Evolutionary conservation across 2,329 filamentous ascomycete genomes (phyloP).

Genomic region (Colletotrichum plurivorum): DNA sequence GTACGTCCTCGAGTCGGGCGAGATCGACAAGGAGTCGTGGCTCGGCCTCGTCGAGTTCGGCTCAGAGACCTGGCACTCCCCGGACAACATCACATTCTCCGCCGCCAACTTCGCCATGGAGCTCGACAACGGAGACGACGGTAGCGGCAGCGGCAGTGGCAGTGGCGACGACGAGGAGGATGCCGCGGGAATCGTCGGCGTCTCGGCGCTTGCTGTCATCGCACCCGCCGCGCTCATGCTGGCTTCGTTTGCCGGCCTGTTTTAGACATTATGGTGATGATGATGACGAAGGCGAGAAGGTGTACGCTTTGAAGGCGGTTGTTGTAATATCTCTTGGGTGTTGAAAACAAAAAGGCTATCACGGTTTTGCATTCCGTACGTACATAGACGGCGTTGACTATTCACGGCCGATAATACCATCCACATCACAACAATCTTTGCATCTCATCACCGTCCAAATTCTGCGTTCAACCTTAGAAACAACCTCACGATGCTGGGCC

Average conservation of each 20-base stretch:
- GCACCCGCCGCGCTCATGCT: slow-evolving; percentile 10
- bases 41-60: slow-evolving; percentile 50
- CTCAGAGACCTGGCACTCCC: slow-evolving; percentile 48
- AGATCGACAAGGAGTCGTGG: slow-evolving; percentile 46
- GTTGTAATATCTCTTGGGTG: slow-evolving; percentile 9
- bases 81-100: slow-evolving; percentile 49
- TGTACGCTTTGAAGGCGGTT: not conserved
- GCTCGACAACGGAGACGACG: slow-evolving; percentile 38
- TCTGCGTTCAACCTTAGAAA: too few species aligned
- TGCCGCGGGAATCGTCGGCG: not conserved
- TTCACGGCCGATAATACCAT: not conserved
- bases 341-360: not conserved
- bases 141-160: slow-evolving; percentile 16
- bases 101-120: slow-evolving; percentile 46
- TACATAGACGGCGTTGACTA: not conserved
- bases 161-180: slow-evolving; percentile 15
- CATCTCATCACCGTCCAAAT: too few species aligned
- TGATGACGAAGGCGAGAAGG: too few species aligned
- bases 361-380: not conserved
- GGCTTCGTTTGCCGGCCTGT: slow-evolving; percentile 3
- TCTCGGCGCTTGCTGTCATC: slow-evolving; percentile 4
- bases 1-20: slow-evolving; percentile 47
- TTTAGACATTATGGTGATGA: not conserved
- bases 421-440: too few species aligned
- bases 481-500: too few species aligned